Percentiles rank a stretch among this genome's conserved stretches.
Conservation (phyloP, 2,329 filamentous ascomycete genomes). For the Clarireedia sp. region DNA sequence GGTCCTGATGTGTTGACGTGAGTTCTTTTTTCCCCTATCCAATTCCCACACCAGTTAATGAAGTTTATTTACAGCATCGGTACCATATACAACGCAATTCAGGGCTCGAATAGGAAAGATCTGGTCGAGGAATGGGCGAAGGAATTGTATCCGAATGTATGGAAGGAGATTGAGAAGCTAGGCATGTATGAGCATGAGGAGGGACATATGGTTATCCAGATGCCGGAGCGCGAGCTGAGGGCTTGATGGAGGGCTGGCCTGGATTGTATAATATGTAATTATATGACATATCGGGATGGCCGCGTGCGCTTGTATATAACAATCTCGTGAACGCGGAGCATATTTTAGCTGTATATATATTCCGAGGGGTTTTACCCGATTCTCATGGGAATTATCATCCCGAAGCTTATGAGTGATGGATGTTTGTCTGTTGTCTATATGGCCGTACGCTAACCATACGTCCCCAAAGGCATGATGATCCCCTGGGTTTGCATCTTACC, state of each 20-base stretch:
- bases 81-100: slow-evolving; percentile 67
- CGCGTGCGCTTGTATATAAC: no score
- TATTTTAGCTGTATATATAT: no score
- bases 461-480: no score
- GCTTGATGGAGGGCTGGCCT: slow-evolving; percentile 1
- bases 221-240: slow-evolving; percentile 20
- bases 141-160: slow-evolving; percentile 57
- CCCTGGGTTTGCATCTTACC: no score
- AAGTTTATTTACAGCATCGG: slow-evolving; percentile 48
- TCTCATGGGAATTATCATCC: no score
- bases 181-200: slow-evolving; percentile 23
- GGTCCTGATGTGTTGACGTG: slow-evolving; percentile 64
- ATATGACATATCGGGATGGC: no score
- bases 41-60: slow-evolving; percentile 2
- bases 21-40: slow-evolving; percentile 33
- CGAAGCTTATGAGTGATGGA: no score
- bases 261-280: no score
- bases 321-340: no score
- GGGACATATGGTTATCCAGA: slow-evolving; percentile 23
- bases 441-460: no score
- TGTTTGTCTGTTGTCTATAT: no score
- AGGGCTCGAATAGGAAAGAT: slow-evolving; percentile 55
- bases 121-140: slow-evolving; percentile 69
- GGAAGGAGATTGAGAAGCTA: slow-evolving; percentile 48
- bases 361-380: no score